phyloP scores from a whole-genome alignment of 805 yeast species.

The Yarrowia sp. region DNA sequence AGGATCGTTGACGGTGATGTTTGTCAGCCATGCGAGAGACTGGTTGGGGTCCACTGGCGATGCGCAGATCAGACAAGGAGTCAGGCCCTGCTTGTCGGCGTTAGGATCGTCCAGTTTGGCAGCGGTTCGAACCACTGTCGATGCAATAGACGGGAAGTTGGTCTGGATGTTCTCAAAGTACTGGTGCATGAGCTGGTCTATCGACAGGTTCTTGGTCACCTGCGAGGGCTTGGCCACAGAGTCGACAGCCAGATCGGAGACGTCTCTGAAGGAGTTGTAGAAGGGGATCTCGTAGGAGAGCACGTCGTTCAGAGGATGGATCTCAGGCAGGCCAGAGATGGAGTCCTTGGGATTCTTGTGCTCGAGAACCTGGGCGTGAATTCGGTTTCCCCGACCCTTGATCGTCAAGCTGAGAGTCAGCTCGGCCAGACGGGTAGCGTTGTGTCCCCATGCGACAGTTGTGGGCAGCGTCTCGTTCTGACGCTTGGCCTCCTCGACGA shows the following conservation, averaged over 20 bases:
- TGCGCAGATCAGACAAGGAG: background rate
- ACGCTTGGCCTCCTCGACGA: background rate
- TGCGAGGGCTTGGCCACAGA: conserved; percentile 38
- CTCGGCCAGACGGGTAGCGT: conserved; percentile 81
- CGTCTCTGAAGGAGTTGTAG: conserved; percentile 47
- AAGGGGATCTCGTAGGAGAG: conserved; percentile 64
- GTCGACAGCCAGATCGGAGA: conserved; percentile 40
- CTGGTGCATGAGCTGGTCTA: conserved; percentile 70
- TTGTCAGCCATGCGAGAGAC: conserved; percentile 3
- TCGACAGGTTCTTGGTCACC: conserved; percentile 70
- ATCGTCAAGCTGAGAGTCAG: conserved; percentile 75
- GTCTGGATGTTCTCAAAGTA: conserved; percentile 71
- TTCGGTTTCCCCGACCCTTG: conserved; percentile 75
- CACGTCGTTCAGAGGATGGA: conserved; percentile 55
- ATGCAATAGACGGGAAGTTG: conserved; percentile 82
- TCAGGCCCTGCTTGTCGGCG: background rate
- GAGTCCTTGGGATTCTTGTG: background rate
- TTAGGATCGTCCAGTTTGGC: conserved; percentile 51
- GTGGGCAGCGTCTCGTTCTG: background rate
- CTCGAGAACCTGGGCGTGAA: conserved; percentile 26
- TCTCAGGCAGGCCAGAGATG: conserved; percentile 8
- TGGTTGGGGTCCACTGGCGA: conserved; percentile 9
- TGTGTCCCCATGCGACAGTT: conserved; percentile 63
- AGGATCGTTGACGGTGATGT: conserved; percentile 17
- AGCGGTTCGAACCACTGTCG: conserved; percentile 90